These are phyloP conservation scores for Stevia rebaudiana DNA, from an alignment of 140 eudicot genomes.

Conservation along the genomic window DNA sequence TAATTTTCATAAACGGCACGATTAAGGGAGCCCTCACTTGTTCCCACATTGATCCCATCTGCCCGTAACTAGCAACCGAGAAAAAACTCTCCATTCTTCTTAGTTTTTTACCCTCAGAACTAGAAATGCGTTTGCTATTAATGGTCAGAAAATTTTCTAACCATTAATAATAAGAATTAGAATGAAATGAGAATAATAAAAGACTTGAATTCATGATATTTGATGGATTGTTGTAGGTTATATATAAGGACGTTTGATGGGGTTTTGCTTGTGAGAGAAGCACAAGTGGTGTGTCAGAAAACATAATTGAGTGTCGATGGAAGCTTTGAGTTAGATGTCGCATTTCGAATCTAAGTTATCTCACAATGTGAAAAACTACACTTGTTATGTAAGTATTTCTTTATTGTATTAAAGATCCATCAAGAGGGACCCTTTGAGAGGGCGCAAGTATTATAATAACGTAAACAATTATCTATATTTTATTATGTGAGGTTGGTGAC, in stretches of 20 bases:
- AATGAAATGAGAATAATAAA: neutral
- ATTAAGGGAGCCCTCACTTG: constrained; percentile 55
- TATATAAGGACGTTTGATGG: constrained; percentile 19
- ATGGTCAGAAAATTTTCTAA: neutral
- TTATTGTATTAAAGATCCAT: neutral
- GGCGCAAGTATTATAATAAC: no score
- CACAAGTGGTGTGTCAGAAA: constrained; percentile 37
- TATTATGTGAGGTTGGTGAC: no score
- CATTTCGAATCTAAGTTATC: constrained; percentile 29
- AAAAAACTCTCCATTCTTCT: constrained; percentile 31
- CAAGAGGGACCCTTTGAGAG: constrained; percentile 7
- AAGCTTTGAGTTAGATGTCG: constrained; percentile 25
- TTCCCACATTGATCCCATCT: constrained; percentile 56
- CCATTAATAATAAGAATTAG: neutral
- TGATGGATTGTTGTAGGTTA: constrained; percentile 2
- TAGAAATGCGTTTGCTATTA: neutral
- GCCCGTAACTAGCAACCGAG: constrained; percentile 16
- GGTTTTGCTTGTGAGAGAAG: constrained; percentile 49
- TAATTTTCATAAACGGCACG: constrained; percentile 56
- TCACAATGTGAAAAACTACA: constrained; percentile 20
- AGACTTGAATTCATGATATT: neutral
- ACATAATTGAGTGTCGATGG: constrained; percentile 28
- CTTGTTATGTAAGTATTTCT: constrained; percentile 32
- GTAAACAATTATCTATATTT: no score
- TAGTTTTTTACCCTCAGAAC: neutral